phyloP scores from a whole-genome alignment of 2,329 filamentous ascomycete species.

The Parastagonospora avenae region DNA sequence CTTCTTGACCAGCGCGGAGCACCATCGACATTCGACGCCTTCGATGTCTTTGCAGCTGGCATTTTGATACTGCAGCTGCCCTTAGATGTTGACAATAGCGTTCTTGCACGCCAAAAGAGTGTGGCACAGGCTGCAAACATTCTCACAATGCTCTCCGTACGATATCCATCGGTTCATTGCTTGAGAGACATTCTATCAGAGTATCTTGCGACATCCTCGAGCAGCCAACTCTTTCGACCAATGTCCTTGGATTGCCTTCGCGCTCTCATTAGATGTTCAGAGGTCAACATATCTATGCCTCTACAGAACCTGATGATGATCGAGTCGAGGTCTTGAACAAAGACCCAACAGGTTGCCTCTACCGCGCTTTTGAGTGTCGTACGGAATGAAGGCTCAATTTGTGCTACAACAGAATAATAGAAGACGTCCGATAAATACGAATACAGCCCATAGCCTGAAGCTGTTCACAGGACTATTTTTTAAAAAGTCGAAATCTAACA shows the following conservation, averaged over 20 bases:
- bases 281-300: neutral
- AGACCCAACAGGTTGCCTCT: too few species aligned
- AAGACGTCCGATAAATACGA: too few species aligned
- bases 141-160: conserved; percentile 2
- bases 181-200: conserved; percentile 3
- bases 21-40: conserved; percentile 1
- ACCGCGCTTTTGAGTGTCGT: too few species aligned
- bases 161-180: conserved; percentile 1
- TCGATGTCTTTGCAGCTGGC: conserved; percentile 7
- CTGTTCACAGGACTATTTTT: too few species aligned
- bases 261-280: neutral
- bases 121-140: neutral
- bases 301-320: neutral
- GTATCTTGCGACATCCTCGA: neutral
- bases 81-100: too few species aligned
- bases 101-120: neutral
- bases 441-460: too few species aligned
- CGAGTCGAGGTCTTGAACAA: too few species aligned
- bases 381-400: too few species aligned
- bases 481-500: too few species aligned
- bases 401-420: too few species aligned
- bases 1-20: conserved; percentile 1
- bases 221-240: neutral
- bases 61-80: neutral
- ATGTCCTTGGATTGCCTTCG: neutral